A percentile compares a stretch with the other conserved stretches of the same genome.
These are phyloP conservation scores for Metrosideros polymorpha DNA, from an alignment of 441 rosid species.

Conservation along the genomic window DNA sequence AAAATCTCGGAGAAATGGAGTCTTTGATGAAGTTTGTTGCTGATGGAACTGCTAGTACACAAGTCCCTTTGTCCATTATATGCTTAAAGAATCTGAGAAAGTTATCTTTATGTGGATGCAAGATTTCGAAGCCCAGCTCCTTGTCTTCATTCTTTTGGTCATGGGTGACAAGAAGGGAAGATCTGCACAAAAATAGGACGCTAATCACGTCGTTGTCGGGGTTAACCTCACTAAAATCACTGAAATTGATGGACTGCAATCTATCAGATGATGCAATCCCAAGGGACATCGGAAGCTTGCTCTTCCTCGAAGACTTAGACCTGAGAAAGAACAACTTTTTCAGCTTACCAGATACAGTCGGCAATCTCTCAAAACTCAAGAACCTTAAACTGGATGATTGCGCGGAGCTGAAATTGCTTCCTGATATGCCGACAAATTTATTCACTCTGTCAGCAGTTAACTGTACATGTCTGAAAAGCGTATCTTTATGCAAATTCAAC, in stretches of 20 bases:
- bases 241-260: conserved; percentile 32
- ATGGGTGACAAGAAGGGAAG: not conserved
- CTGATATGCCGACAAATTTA: conserved; percentile 27
- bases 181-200: not conserved
- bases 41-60: conserved; percentile 3
- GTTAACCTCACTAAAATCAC: conserved; percentile 15
- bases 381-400: conserved; percentile 18
- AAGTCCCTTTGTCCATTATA: conserved; percentile 1
- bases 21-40: not conserved
- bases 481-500: not conserved
- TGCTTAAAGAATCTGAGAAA: not conserved
- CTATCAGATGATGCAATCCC: conserved; percentile 29
- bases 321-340: conserved; percentile 27
- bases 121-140: not conserved
- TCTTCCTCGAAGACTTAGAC: conserved; percentile 15
- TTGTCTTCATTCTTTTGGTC: not conserved
- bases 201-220: conserved; percentile 16
- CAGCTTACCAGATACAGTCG: conserved; percentile 24
- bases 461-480: not conserved
- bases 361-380: conserved; percentile 18
- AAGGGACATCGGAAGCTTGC: conserved; percentile 18
- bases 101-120: conserved; percentile 3
- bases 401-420: conserved; percentile 30
- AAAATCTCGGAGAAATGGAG: not conserved
- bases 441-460: conserved; percentile 5